Percentiles rank a stretch among this genome's conserved stretches.
phyloP scores from a whole-genome alignment of 805 yeast genomes.

The Sungouiella blattae region DNA sequence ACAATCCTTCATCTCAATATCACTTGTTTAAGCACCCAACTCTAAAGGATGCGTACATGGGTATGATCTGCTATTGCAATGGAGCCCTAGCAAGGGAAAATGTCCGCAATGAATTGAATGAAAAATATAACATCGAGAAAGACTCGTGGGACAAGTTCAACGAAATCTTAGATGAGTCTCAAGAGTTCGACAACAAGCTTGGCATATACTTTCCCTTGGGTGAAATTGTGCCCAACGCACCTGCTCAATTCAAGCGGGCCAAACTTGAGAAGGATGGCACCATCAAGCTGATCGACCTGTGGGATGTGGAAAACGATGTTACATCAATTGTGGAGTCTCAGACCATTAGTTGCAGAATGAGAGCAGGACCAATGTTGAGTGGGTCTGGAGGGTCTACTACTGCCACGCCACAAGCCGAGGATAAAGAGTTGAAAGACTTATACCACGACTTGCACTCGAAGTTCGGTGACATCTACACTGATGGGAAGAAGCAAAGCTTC shows the following conservation, averaged over 20 bases:
- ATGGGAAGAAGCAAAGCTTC: slow-evolving; percentile 44
- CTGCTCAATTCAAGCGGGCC: slow-evolving; percentile 59
- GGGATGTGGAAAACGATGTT: slow-evolving; percentile 63
- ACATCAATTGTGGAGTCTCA: slow-evolving; percentile 81
- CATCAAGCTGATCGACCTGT: slow-evolving; percentile 24
- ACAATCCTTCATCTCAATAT: slow-evolving; percentile 74
- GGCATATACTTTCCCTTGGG: slow-evolving; percentile 86
- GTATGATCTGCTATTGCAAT: slow-evolving; percentile 91
- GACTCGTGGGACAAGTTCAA: slow-evolving; percentile 63
- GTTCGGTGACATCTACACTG: slow-evolving; percentile 46
- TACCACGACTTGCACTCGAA: slow-evolving; percentile 25
- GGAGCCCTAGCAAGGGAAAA: slow-evolving; percentile 85
- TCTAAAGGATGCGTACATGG: slow-evolving; percentile 74
- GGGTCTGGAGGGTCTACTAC: slow-evolving; percentile 3
- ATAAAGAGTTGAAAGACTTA: slow-evolving; percentile 9
- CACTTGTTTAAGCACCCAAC: slow-evolving; percentile 89
- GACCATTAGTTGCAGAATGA: slow-evolving; percentile 75
- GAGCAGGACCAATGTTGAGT: slow-evolving; percentile 71
- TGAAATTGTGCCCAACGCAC: slow-evolving; percentile 85
- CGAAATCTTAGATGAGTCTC: slow-evolving; percentile 42
- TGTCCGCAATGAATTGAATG: slow-evolving; percentile 61
- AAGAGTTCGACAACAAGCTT: slow-evolving; percentile 42
- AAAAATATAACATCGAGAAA: slow-evolving; percentile 29
- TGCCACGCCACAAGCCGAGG: slow-evolving; percentile 4
- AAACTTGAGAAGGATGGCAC: slow-evolving; percentile 29